phyloP scores from a whole-genome alignment of 768 basidiomycete genomes.

The Lyophyllum decastes region DNA sequence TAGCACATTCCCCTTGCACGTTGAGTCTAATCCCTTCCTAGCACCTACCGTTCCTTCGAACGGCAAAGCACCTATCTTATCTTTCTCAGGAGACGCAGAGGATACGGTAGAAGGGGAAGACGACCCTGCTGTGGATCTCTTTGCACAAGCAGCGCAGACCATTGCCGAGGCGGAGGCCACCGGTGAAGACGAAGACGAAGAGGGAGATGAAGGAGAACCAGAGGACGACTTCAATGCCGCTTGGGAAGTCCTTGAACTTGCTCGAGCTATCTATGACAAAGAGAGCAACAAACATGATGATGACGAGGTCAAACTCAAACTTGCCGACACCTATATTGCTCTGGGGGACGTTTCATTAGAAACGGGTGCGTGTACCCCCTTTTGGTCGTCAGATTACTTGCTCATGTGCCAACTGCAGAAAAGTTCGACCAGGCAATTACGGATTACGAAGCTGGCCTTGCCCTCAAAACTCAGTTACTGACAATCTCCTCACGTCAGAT shows the following conservation, averaged over 20 bases:
- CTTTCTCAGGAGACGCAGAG: conserved; percentile 81
- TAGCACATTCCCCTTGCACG: background rate
- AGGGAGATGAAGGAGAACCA: conserved; percentile 74
- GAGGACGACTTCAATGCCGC: conserved; percentile 98
- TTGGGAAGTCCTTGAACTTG: conserved; percentile 97
- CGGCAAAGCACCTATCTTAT: conserved; percentile 61
- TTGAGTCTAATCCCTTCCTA: conserved; percentile 8
- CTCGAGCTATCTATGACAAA: conserved; percentile 83
- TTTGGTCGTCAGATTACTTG: background rate
- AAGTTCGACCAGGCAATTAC: conserved; percentile 94
- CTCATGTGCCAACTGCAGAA: conserved; percentile 52
- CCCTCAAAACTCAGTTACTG: conserved; percentile 71
- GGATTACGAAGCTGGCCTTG: conserved; percentile 81
- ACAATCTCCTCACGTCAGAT: conserved; percentile 91
- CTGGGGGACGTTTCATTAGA: conserved; percentile 97
- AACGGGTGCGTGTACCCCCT: conserved; percentile 64
- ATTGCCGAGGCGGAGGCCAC: conserved; percentile 45
- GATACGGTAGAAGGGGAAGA: conserved; percentile 54
- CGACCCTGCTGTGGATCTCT: conserved; percentile 61
- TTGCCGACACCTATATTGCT: conserved; percentile 89
- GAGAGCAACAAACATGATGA: conserved; percentile 50
- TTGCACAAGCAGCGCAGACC: conserved; percentile 54
- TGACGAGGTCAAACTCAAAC: conserved; percentile 70
- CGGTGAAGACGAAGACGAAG: conserved; percentile 52
- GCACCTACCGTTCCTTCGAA: conserved; percentile 34